Base-by-base conservation (phyloP, 139 green algal species). In the Axilococcus clingmanii region DNA sequence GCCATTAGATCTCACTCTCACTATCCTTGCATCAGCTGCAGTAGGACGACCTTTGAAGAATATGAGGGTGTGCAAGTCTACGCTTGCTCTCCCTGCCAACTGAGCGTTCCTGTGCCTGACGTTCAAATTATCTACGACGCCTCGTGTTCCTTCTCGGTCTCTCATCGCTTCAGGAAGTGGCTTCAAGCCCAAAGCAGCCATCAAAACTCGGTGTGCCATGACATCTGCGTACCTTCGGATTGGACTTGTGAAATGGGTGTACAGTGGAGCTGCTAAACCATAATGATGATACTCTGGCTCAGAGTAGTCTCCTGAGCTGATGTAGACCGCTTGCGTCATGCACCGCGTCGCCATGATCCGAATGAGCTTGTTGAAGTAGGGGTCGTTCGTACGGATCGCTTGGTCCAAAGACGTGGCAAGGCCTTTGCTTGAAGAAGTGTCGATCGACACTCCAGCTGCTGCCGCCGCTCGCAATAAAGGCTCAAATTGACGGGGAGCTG, bases 161-260 rank as follows among this genome's bases (percentile, higher is more conserved):
- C 53, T 42, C 19, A 55, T 46, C 40, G 3, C n/a, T n/a, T 85
- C 71, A 4, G 85, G 86, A 50, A 95, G 73, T 8, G 72, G 62
- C 4, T 69, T 59, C 22, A 95, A 64, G 8, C 74, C 76, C 19
- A 94, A 66, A 2, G 69, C 55, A 3, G 85, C 83, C 19, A 79
- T 75, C 55, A 96, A 70, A 62, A 94, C 64, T n/a, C 89, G 75
- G 61, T 97, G 90, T 41, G 95, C 90, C 30, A 96, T 51, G n/a
- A 94, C 81, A 53, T 97, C 89, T 17, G 89, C 82, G 68, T 90
- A 85, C 30, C 84, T 62, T 7, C 88, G 70, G 63, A 97, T 97
- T 47, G 90, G 90, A 2, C 79, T 93, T 14, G 90, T 97, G 75
- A 97, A 97, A 73, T 97, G 90, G 17, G 90, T 96, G 85, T 97